These are phyloP conservation scores for Boechera divaricarpa DNA, from an alignment of 345 rosid genomes.

Conservation along the genomic window DNA sequence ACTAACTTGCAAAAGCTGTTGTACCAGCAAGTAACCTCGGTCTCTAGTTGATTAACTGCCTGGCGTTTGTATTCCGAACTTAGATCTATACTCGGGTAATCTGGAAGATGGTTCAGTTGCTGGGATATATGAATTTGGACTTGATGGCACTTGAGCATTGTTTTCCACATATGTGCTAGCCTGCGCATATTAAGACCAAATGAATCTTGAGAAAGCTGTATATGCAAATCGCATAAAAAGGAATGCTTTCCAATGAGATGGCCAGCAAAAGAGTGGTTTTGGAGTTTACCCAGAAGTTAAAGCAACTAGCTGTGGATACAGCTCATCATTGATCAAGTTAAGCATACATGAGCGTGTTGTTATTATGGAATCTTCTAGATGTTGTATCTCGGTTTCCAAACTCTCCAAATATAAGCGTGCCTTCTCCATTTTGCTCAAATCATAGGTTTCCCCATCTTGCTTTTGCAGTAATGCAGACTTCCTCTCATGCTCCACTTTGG, in stretches of 20 bases:
- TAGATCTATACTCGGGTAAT: slow-evolving; percentile 52
- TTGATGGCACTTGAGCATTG: slow-evolving; percentile 81
- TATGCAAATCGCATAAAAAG: slow-evolving; percentile 5
- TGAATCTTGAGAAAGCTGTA: slow-evolving; percentile 15
- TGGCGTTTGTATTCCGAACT: slow-evolving; percentile 72
- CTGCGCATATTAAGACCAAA: slow-evolving; percentile 44
- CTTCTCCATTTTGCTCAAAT: slow-evolving; percentile 63
- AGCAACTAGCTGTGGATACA: slow-evolving; percentile 80
- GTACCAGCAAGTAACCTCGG: slow-evolving; percentile 77
- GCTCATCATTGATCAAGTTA: slow-evolving; percentile 70
- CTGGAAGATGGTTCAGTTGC: slow-evolving; percentile 66
- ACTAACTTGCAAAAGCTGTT: slow-evolving; percentile 74
- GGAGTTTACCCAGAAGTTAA: slow-evolving; percentile 78
- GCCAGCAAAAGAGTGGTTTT: slow-evolving; percentile 13
- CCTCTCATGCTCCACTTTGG: slow-evolving; percentile 73
- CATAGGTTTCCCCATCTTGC: slow-evolving; percentile 68
- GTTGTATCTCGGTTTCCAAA: slow-evolving; percentile 56
- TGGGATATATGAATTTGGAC: slow-evolving; percentile 72
- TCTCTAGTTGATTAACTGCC: slow-evolving; percentile 79
- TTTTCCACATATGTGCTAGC: slow-evolving; percentile 73
- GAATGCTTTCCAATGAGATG: slow-evolving; percentile 4
- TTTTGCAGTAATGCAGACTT: slow-evolving; percentile 65
- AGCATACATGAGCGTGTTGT: slow-evolving; percentile 56
- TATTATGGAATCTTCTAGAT: slow-evolving; percentile 67
- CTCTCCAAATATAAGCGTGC: slow-evolving; percentile 61